Evolutionary conservation across 768 basidiomycete genomes (phyloP), one percentile per base, ranked within the genome.

Genomic region (Leccinum olivaceopallidum): DNA sequence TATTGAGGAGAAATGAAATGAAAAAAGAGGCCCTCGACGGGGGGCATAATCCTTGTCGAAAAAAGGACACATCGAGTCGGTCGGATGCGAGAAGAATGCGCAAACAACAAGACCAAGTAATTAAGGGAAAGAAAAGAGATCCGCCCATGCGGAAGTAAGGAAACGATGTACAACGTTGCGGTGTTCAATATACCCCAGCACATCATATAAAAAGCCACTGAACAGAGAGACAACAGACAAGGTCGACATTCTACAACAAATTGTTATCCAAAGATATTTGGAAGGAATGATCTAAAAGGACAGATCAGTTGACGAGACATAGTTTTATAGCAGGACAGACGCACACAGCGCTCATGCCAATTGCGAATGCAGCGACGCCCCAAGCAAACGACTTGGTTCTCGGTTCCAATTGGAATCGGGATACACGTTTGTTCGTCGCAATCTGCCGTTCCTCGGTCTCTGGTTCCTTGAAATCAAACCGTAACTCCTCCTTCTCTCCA

Each of bases 291-390:
- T 63, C 84, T 86, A 47, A 36, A 26, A 12, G 8, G 8, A 36
- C 9, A 24, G 1, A 30, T 67, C 56, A 69, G 32, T 51, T 22
- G 1, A 59, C 1, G 24, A 1, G 14, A 8, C 20, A 8, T 36
- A 14, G 5, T 14, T 49, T 6, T 22, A 51, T 5, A 28, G 8
- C 28, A 18, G 61, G 51, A n/a, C 59, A 34, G 4, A 85, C 89
- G 77, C 68, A 94, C 91, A 89, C 82, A 62, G 91, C 92, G 54
- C 90, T 84, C 72, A 90, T 77, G 30, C 92, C 92, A 54, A 93
- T 78, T 39, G 90, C 91, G 74, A 96, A 95, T 20, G 89, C 89
- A 39, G 90, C 81, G 20, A 89, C 79, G 39, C 93, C 93, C 92
- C 92, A 95, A 3, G 88, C 90, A 57, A 88, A 79, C 37, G 87